phyloP scores from a whole-genome alignment of 495 filamentous ascomycete species.

The Ascobolus immersus region DNA sequence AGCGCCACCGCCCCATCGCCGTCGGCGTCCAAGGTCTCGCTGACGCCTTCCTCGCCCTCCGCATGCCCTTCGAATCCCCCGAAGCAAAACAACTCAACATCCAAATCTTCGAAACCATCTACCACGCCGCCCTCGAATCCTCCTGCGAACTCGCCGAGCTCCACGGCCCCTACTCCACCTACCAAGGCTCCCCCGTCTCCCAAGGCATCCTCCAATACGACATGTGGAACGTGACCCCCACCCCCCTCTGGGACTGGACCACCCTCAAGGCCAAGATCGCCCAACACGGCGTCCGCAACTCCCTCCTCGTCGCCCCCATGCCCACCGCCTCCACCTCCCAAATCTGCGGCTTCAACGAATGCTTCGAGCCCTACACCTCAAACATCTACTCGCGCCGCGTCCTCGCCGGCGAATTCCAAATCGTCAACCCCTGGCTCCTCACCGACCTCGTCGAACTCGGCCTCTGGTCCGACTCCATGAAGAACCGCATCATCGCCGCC shows the following conservation, averaged over 20 bases:
- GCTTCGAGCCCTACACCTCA: constrained; percentile 97
- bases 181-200: constrained; percentile 79
- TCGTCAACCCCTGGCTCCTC: constrained; percentile 95
- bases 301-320: constrained; percentile 86
- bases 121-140: constrained; percentile 77
- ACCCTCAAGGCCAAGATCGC: constrained; percentile 71
- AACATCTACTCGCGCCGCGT: constrained; percentile 99
- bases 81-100: constrained; percentile 85
- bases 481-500: constrained; percentile 96
- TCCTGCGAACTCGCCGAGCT: constrained; percentile 67
- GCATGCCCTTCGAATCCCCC: constrained; percentile 84
- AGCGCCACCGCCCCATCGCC: constrained; percentile 81
- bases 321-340: constrained; percentile 88
- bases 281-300: constrained; percentile 80
- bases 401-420: constrained; percentile 92
- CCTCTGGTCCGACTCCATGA: constrained; percentile 98
- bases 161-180: constrained; percentile 63
- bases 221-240: constrained; percentile 90
- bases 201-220: constrained; percentile 94
- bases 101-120: constrained; percentile 98
- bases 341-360: constrained; percentile 95
- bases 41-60: constrained; percentile 93
- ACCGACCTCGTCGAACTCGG: constrained; percentile 96
- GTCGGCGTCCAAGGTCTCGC: constrained; percentile 94
- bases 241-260: constrained; percentile 89